A percentile compares a stretch with the other conserved stretches of the same genome.
phyloP scores from a whole-genome alignment of 2,329 filamentous ascomycete genomes.

The Pseudogymnoascus sp. region DNA sequence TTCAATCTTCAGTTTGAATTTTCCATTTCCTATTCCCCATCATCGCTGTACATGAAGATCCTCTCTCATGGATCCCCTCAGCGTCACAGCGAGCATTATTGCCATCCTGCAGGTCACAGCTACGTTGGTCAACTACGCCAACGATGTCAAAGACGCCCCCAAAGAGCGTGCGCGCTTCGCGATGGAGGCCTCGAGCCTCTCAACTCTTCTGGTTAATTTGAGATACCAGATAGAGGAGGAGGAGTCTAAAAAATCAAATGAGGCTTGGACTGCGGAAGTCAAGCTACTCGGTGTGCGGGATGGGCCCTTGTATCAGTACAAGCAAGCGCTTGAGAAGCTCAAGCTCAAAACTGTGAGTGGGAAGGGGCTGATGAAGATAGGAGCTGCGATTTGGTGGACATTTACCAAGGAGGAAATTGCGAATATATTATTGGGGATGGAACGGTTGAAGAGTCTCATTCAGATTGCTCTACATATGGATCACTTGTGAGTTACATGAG shows the following conservation, averaged over 20 bases:
- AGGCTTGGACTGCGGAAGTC: background rate
- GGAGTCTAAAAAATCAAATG: background rate
- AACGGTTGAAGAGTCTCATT: background rate
- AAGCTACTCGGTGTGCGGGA: background rate
- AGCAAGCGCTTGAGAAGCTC: background rate
- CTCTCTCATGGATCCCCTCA: background rate
- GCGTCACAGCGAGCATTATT: background rate
- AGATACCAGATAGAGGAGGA: background rate
- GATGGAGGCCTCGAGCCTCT: background rate
- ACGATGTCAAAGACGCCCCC: slow-evolving; percentile 10
- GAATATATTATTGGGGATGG: background rate
- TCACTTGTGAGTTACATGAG: background rate
- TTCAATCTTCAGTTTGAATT: background rate
- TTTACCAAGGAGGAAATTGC: background rate
- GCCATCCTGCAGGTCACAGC: slow-evolving; percentile 7
- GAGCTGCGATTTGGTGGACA: background rate
- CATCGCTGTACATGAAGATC: background rate
- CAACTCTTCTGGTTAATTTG: background rate
- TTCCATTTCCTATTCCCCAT: background rate
- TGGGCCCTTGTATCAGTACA: background rate
- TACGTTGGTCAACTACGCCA: background rate
- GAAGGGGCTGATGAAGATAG: background rate
- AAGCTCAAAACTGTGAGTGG: background rate
- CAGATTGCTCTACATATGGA: background rate
- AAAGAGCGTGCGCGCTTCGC: background rate